Evolutionary conservation across 495 filamentous ascomycete genomes (phyloP), one percentile per base, ranked within the genome.

Genomic region (Penicillium bialowiezense): DNA sequence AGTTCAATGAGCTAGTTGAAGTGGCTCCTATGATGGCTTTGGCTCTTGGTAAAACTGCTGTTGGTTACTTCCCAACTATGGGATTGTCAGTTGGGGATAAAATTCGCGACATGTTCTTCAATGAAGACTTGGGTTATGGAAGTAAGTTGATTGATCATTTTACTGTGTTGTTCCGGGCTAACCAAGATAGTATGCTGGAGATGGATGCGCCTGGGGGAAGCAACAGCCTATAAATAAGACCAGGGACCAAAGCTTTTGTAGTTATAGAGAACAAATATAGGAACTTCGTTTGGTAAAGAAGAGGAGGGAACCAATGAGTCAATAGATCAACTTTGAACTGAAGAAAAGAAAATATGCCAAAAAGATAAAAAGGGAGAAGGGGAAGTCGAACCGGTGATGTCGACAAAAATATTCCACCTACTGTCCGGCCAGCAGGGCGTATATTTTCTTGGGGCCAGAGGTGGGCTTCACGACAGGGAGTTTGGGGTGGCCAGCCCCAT

Each of bases 181-280:
- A 44, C n/a, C 7, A 14, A 8, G 23, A n/a, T 18, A 44, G 41
- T 44, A n/a, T 44, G 41, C 12, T 44, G 41, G 41, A 44, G 19
- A 34, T 44, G 41, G 41, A 34, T 44, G 41, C 41, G 41, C 19
- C n/a, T 44, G 5, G 41, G 41, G 14, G 41, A 44, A 34, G 12
- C 17, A 9, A 44, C 41, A 2, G 41, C 15, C 6, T 44, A 34
- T 14, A 23, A 19, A 9, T 28, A 19, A 20, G 7, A 5, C n/a
- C n/a, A n/a, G n/a, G n/a, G 37, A 39, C 17, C 20, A 15, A 3
- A 7, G 24, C 13, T 10, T 1, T 20, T 38, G 9, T 23, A 12
- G n/a, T 15, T 15, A 3, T 21, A 1, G 3, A 14, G 6, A 41
- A 44, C 14, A 17, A 19, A 19, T 19, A 31, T 44, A 32, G n/a